These are phyloP conservation scores for Acarospora socialis DNA, from an alignment of 2,329 filamentous ascomycete species.

Conservation along the genomic window DNA sequence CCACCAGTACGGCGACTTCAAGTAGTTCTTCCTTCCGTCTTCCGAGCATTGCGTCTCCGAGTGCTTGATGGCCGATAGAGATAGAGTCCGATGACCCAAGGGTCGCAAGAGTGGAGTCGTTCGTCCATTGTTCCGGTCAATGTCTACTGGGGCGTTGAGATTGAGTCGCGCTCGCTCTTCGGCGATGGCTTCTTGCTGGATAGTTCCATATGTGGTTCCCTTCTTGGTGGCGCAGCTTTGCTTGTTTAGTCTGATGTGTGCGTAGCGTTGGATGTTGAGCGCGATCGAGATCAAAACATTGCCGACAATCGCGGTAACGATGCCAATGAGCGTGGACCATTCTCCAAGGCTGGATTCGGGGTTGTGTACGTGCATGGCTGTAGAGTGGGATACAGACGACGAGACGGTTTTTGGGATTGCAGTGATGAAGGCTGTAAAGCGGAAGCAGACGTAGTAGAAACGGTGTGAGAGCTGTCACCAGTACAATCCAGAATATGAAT, in stretches of 20 bases:
- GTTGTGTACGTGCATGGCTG: too few species aligned
- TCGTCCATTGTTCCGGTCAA: constrained; percentile 2
- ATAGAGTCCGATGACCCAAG: constrained; percentile 22
- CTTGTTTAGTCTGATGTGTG: constrained; percentile 58
- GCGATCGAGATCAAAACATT: constrained; percentile 92
- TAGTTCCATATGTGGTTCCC: constrained; percentile 31
- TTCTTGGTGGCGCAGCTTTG: constrained; percentile 14
- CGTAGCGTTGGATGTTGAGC: constrained; percentile 91
- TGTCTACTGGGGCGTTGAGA: constrained; percentile 5
- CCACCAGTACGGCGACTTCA: constrained; percentile 95
- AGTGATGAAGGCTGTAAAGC: too few species aligned
- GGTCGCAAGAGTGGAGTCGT: constrained; percentile 8
- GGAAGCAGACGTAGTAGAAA: too few species aligned
- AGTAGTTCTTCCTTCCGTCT: constrained; percentile 53
- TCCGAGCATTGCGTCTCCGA: constrained; percentile 25
- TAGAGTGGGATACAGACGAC: too few species aligned
- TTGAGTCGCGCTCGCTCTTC: constrained; percentile 12
- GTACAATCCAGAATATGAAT: too few species aligned
- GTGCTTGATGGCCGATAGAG: constrained; percentile 26
- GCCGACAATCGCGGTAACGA: constrained; percentile 79
- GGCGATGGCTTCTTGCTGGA: constrained; percentile 18
- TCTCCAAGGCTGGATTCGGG: constrained; percentile 11
- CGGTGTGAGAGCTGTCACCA: too few species aligned
- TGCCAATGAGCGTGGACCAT: constrained; percentile 93
- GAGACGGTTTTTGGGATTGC: too few species aligned